Evolutionary conservation across 148 eudicot genomes (phyloP).

Genomic region (Persicaria maculosa): DNA sequence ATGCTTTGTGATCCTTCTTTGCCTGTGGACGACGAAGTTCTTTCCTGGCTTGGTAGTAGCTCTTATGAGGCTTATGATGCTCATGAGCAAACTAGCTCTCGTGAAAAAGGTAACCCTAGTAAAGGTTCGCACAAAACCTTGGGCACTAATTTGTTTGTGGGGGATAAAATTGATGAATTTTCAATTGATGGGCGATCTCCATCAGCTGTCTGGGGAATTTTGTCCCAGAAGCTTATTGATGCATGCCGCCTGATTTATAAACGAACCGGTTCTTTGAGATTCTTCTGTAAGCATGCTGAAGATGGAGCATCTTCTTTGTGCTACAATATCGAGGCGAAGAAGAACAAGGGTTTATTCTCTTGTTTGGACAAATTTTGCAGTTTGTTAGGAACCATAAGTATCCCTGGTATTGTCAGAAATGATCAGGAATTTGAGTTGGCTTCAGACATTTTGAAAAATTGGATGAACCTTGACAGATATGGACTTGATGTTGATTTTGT

Average conservation of each 20-base stretch:
- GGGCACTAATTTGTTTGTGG: slow-evolving; percentile 17
- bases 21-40: slow-evolving; percentile 36
- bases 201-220: slow-evolving; percentile 43
- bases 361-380: slow-evolving; percentile 44
- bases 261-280: slow-evolving; percentile 32
- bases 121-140: slow-evolving; percentile 14
- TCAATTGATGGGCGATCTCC: slow-evolving; percentile 45
- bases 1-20: slow-evolving; percentile 41
- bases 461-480: slow-evolving; percentile 61
- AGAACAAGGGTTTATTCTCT: slow-evolving; percentile 21
- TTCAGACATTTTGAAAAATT: slow-evolving; percentile 29
- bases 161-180: slow-evolving; percentile 53
- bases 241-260: slow-evolving; percentile 35
- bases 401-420: slow-evolving; percentile 30
- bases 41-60: slow-evolving; percentile 37
- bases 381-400: slow-evolving; percentile 26
- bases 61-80: slow-evolving; percentile 19
- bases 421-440: slow-evolving; percentile 28
- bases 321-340: slow-evolving; percentile 21
- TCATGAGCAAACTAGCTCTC: not conserved
- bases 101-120: slow-evolving; percentile 11
- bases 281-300: slow-evolving; percentile 52
- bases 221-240: slow-evolving; percentile 40
- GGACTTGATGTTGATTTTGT: slow-evolving; percentile 66
- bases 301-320: slow-evolving; percentile 25